Evolutionary conservation across 2,329 filamentous ascomycete species (phyloP), one percentile per base, ranked within the genome.

Genomic region (Ophiostoma australiae): DNA sequence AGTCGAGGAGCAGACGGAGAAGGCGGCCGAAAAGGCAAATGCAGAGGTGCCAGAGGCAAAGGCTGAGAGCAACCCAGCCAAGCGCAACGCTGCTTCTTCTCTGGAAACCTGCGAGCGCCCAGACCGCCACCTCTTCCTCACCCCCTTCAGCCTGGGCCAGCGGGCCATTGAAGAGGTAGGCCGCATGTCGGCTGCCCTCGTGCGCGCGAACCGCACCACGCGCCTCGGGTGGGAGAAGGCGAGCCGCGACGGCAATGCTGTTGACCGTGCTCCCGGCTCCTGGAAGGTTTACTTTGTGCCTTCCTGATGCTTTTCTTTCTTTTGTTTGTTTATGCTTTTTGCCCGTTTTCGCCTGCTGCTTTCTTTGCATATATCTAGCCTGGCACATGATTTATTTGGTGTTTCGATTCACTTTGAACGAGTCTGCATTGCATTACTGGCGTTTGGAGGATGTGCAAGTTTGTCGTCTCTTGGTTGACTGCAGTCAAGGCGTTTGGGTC

Each of bases 41-140:
- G 33, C 17, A 10, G n/a, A 58, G 23, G 48, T 8, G 41, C 15
- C 41, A 20, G 41, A 44, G 17, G 31, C 17, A 20, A 37, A 27
- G 27, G 4, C 61, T n/a, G 33, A 66, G 31, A 66, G 11, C 27
- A 31, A 33, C 5, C 23, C 27, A 31, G 13, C 58, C 13, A 63
- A 63, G 27, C 58, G 58, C 27, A 63, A n/a, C 13, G 17, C 61
- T 4, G 33, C 33, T 0, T 33, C 10, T 2, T 15, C 35, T 68
- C 66, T 75, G 75, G 6, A 17, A 4, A 58, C 72, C 6, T 87
- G 86, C 74, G 76, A 80, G 2, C 75, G 77, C 3, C 83, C 83
- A 1, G 77, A 82, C 17, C 78, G 82, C 15, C 83, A 85, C 72
- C 78, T 88, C 2, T 88, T 86, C 76, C 84, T 82, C 76, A 84